Percentiles rank a stretch among this genome's conserved stretches.
These are phyloP conservation scores for Pichia sp. DNA, from an alignment of 1,139 yeast genomes.

Conservation along the genomic window DNA sequence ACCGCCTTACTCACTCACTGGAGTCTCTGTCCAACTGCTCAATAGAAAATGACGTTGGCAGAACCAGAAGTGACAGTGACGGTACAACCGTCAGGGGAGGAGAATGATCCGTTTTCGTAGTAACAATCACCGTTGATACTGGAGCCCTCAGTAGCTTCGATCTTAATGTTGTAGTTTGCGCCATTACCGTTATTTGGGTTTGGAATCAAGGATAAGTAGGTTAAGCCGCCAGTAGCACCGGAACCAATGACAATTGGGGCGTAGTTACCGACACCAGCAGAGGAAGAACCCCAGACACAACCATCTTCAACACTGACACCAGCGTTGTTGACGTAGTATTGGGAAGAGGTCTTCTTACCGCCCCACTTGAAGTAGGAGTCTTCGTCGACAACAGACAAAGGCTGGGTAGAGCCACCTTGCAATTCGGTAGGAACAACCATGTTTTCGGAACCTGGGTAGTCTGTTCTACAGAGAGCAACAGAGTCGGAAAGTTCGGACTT, in stretches of 20 bases:
- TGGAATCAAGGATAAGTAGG: constrained; percentile 90
- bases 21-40: neutral
- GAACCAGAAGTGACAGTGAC: constrained; percentile 80
- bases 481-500: constrained; percentile 56
- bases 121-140: constrained; percentile 70
- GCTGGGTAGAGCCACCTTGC: constrained; percentile 57
- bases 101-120: constrained; percentile 73
- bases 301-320: constrained; percentile 88
- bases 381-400: constrained; percentile 76
- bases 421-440: constrained; percentile 92
- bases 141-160: constrained; percentile 64
- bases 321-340: constrained; percentile 94
- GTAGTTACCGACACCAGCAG: constrained; percentile 92
- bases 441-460: constrained; percentile 98
- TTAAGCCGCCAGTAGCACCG: constrained; percentile 70
- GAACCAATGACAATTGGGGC: constrained; percentile 96
- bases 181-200: constrained; percentile 80
- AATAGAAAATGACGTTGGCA: constrained; percentile 67
- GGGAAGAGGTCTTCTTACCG: constrained; percentile 84
- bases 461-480: constrained; percentile 93
- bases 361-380: constrained; percentile 74
- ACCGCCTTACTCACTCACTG: too few species aligned
- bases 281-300: constrained; percentile 84
- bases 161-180: constrained; percentile 82
- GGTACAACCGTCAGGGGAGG: constrained; percentile 86